Evolutionary conservation across 805 yeast species (phyloP).

Genomic region (Clavispora santaluciae): DNA sequence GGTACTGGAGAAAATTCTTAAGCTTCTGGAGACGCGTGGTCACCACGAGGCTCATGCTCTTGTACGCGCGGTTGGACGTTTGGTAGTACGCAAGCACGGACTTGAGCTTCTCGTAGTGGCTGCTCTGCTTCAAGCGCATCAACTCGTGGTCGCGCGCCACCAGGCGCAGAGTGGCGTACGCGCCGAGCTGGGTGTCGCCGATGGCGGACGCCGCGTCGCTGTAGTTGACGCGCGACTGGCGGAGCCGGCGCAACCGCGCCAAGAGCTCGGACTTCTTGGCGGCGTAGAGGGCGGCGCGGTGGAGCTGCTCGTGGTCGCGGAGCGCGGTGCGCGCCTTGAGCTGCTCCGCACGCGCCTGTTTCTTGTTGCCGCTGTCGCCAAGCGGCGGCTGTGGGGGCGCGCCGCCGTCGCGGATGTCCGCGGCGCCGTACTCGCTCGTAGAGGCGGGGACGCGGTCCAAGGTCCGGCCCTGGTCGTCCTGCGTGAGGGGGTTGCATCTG

Average conservation of each 20-base stretch:
- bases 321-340: slow-evolving; percentile 14
- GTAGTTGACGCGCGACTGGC: slow-evolving; percentile 22
- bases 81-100: slow-evolving; percentile 30
- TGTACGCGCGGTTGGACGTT: slow-evolving; percentile 33
- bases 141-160: slow-evolving; percentile 29
- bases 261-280: slow-evolving; percentile 22
- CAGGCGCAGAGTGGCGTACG: slow-evolving; percentile 16
- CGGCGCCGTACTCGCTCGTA: slow-evolving; percentile 1
- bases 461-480: background rate
- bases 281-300: slow-evolving; percentile 19
- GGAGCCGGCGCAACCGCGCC: slow-evolving; percentile 20
- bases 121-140: slow-evolving; percentile 25
- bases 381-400: background rate
- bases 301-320: slow-evolving; percentile 12
- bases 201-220: slow-evolving; percentile 13
- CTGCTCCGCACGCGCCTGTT: slow-evolving; percentile 21
- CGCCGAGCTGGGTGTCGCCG: slow-evolving; percentile 26
- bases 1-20: slow-evolving; percentile 35
- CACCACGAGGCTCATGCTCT: slow-evolving; percentile 23
- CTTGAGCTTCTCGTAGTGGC: slow-evolving; percentile 30
- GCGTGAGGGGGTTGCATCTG: too few relatives aligned
- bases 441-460: too few relatives aligned
- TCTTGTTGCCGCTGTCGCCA: slow-evolving; percentile 17
- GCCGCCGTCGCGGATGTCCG: background rate
- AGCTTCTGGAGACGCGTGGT: slow-evolving; percentile 35